These are phyloP conservation scores for Arabidopsis thaliana DNA, from an alignment of 345 rosid species.

Conservation along the genomic window TAIR10.1 NC_003075.7:8350501-8351000, in stretches of 20 bases:
- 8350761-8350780: not conserved
- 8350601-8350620: conserved; percentile 27
- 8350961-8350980: conserved; percentile 15
- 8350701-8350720: conserved; percentile 15
- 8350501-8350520: not conserved
- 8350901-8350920: not conserved
- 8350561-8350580: conserved; percentile 33
- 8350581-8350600: conserved; percentile 31
- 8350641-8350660: conserved; percentile 19
- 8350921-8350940: conserved; percentile 42
- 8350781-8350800: conserved; percentile 12
- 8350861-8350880: conserved; percentile 22
- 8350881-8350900: conserved; percentile 5
- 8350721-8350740: conserved; percentile 13
- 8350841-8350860: conserved; percentile 26
- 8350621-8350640: conserved; percentile 40
- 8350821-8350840: conserved; percentile 24
- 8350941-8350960: conserved; percentile 33
- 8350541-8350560: conserved; percentile 21
- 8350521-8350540: conserved; percentile 14
- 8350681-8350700: conserved; percentile 11
- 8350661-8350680: not conserved
- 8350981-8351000: conserved; percentile 20
- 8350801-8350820: conserved; percentile 24
- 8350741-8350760: not conserved